Conservation (phyloP, 2,329 filamentous ascomycete species). For the Onygenales sp. region DNA sequence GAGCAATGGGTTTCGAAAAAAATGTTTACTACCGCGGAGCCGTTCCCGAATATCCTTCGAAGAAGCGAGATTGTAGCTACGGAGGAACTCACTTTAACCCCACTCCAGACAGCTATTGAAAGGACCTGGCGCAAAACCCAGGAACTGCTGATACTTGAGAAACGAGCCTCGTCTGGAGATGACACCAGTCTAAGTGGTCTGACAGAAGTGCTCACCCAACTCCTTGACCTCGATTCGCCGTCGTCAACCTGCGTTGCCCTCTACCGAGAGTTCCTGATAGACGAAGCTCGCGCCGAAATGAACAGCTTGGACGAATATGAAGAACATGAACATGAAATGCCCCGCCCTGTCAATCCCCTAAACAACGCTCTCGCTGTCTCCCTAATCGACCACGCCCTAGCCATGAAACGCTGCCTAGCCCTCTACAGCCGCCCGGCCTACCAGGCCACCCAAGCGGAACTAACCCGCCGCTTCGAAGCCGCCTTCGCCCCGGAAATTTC, state of each 20-base stretch:
- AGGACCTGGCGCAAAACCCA: constrained; percentile 83
- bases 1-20: constrained; percentile 77
- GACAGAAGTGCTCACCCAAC: constrained; percentile 65
- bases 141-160: constrained; percentile 69
- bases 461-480: constrained; percentile 29
- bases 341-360: constrained; percentile 43
- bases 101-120: constrained; percentile 82
- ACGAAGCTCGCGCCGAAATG: constrained; percentile 19
- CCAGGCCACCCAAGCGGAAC: constrained; percentile 34
- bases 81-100: constrained; percentile 57
- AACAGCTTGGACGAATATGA: constrained; percentile 27
- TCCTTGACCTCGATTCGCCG: constrained; percentile 63
- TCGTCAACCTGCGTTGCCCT: constrained; percentile 68
- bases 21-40: constrained; percentile 71
- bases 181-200: constrained; percentile 59
- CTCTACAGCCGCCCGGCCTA: constrained; percentile 55
- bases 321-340: constrained; percentile 41
- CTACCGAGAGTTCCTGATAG: constrained; percentile 66
- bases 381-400: constrained; percentile 78
- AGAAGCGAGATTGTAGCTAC: constrained; percentile 72
- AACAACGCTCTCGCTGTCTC: constrained; percentile 76
- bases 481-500: constrained; percentile 54
- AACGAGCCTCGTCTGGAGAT: constrained; percentile 62
- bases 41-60: constrained; percentile 83
- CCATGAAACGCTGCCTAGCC: constrained; percentile 71